Conservation (phyloP, 306 rosid genomes). For the Pachyrhizus erosus region DNA sequence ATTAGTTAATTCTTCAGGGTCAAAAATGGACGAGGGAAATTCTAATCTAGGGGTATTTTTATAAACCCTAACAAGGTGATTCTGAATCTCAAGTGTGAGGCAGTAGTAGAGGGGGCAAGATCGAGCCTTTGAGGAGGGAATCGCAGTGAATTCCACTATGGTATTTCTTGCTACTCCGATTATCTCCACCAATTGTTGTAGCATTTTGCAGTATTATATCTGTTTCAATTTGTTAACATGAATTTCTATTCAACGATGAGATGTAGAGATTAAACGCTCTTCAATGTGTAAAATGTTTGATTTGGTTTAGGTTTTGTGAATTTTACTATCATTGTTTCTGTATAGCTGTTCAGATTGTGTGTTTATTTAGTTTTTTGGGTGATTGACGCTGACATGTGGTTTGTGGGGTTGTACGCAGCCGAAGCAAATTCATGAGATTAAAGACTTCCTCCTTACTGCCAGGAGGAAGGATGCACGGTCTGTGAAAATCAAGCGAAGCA, state of each 20-base stretch:
- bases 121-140: background rate
- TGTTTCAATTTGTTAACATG: no score
- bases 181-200: background rate
- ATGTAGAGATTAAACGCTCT: background rate
- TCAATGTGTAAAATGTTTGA: background rate
- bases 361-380: background rate
- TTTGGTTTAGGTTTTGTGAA: background rate
- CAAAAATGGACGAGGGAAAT: background rate
- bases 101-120: background rate
- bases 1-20: background rate
- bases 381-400: background rate
- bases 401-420: constrained; percentile 56
- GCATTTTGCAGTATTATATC: background rate
- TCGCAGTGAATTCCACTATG: constrained; percentile 29
- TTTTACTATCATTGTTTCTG: background rate
- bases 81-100: background rate
- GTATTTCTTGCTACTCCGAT: constrained; percentile 14
- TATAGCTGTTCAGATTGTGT: background rate
- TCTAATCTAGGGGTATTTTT: constrained; percentile 38
- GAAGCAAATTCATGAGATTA: constrained; percentile 90
- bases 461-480: constrained; percentile 93
- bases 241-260: no score
- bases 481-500: constrained; percentile 82
- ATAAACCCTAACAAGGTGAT: constrained; percentile 6
- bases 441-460: constrained; percentile 90